Base-by-base conservation (phyloP, 768 basidiomycete species). In the Arthromyces matolae region DNA sequence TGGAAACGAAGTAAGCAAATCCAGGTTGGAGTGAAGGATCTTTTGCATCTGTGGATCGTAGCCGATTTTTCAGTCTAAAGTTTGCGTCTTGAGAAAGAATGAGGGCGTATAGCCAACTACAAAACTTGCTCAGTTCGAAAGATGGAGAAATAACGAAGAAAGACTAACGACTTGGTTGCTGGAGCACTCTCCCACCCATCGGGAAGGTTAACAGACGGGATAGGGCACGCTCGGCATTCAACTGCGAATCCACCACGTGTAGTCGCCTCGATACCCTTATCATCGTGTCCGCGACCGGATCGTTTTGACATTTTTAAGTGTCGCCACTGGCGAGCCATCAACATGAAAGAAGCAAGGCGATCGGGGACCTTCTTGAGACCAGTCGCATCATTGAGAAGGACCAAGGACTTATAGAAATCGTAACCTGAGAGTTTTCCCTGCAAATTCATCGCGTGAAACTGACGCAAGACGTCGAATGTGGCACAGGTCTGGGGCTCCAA, bases 11-110 rank as follows among this genome's bases (percentile, higher is more conserved):
- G 20, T 45, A 45, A 4, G 44, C 44, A 42, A 40, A 57, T 1
- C 56, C 56, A 1, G 47, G 50, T 2, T 44, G 42, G 6, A 57
- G 52, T 5, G 48, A 37, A 5, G 56, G 56, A 22, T 57, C 53
- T 43, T 54, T 51, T 9, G 25, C 38, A 14, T 49, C 18, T 8
- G 24, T 12, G 5, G 52, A 56, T 10, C 45, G 41, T 13, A 59
- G 39, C 18, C 47, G 31, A 19, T 38, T 45, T 31, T 59, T 59
- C 27, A 44, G 46, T 25, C 49, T 24, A 49, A 59, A 59, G 38
- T 59, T 59, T 3, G 52, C 55, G 45, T 59, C 57, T 52, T 51
- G 36, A 2, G 52, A 49, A 19, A 59, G 27, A 23, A 57, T 54
- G 10, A 51, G 44, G 7, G 18, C n/a, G 46, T 57, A 59, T 25